A percentile compares a stretch with the other conserved stretches of the same genome.
phyloP scores from a whole-genome alignment of 139 green algal species.

The Chlorella sp. region DNA sequence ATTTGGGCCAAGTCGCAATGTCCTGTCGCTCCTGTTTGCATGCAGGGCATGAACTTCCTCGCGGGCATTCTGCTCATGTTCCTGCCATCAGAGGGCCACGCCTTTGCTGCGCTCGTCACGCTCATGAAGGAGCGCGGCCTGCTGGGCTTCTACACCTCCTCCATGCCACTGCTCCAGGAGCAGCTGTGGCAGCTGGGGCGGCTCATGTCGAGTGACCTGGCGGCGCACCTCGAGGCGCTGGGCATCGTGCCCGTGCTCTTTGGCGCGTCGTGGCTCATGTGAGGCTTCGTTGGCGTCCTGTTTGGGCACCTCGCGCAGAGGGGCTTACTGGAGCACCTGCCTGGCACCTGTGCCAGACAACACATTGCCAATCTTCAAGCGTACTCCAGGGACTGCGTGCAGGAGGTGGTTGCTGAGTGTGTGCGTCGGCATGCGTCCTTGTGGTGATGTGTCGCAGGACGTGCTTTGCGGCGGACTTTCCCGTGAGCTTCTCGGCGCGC shows the following conservation, averaged over 20 bases:
- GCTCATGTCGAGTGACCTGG: constrained; percentile 48
- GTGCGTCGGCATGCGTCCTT: no score
- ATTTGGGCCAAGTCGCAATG: no score
- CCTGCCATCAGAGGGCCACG: constrained; percentile 51
- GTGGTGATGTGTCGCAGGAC: no score
- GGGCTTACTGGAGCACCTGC: no score
- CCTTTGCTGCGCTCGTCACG: constrained; percentile 62
- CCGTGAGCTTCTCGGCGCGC: constrained; percentile 53
- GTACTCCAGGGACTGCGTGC: no score
- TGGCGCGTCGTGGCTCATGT: constrained; percentile 72
- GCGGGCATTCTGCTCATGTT: constrained; percentile 65
- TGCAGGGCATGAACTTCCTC: constrained; percentile 78
- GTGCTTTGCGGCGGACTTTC: constrained; percentile 70
- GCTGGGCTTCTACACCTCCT: constrained; percentile 49
- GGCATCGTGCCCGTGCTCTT: constrained; percentile 65
- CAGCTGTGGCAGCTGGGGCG: constrained; percentile 68
- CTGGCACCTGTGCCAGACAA: no score
- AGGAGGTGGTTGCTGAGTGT: no score
- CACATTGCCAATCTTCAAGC: no score
- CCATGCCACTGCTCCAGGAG: constrained; percentile 66
- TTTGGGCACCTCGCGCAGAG: no score
- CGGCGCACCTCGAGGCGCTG: constrained; percentile 52
- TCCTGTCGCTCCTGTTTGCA: no score
- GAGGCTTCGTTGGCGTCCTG: no score
- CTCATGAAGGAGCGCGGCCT: constrained; percentile 69